Percentiles rank a stretch among this genome's conserved stretches.
phyloP scores from a whole-genome alignment of 805 yeast genomes.

The Barnettozyma californica region DNA sequence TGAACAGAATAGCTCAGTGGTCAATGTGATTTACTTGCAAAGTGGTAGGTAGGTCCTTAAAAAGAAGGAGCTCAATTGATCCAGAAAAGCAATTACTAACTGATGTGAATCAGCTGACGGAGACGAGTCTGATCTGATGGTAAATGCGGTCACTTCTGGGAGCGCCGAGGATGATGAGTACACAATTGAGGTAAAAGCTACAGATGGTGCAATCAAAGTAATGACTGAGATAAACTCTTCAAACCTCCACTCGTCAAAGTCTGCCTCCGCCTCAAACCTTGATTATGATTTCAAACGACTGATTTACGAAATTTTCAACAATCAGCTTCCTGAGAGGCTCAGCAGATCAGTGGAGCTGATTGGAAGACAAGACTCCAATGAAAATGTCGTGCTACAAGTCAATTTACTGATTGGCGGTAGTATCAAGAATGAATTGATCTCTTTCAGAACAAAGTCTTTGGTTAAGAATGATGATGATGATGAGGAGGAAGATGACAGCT shows the following conservation, averaged over 20 bases:
- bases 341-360: conserved; percentile 4
- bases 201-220: conserved; percentile 9
- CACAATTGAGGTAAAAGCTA: conserved; percentile 1
- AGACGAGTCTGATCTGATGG: conserved; percentile 13
- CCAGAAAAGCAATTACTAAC: not conserved
- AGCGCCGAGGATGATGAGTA: not conserved
- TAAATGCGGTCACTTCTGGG: not conserved
- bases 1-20: not conserved
- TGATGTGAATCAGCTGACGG: conserved; percentile 1
- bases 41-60: not conserved
- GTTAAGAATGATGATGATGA: conserved; percentile 2
- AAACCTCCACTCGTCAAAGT: not conserved
- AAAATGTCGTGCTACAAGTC: not conserved
- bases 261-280: not conserved
- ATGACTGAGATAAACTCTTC: not conserved
- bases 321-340: conserved; percentile 1
- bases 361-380: not conserved
- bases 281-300: conserved; percentile 5
- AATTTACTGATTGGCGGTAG: conserved; percentile 7
- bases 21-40: not conserved
- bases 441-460: conserved; percentile 1
- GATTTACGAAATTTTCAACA: conserved; percentile 5
- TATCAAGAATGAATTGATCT: conserved; percentile 12
- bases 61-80: not conserved
- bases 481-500: conserved; percentile 9